Percentiles rank a stretch among this genome's conserved stretches.
These are phyloP conservation scores for Gaeumannomyces sp. DNA, from an alignment of 2,329 filamentous ascomycete genomes.

Conservation along the genomic window DNA sequence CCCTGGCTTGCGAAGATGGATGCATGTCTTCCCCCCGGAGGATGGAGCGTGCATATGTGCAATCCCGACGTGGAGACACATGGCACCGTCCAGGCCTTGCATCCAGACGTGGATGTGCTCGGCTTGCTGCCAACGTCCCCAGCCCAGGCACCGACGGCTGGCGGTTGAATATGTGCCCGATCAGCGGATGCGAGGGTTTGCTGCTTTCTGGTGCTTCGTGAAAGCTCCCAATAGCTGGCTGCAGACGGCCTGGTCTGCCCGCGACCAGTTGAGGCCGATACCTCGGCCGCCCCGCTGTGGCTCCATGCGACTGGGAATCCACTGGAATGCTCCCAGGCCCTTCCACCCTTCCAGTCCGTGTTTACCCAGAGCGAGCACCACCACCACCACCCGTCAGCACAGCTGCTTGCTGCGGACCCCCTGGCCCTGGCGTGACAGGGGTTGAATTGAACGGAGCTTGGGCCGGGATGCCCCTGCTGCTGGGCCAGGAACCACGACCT, in stretches of 20 bases:
- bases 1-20: background rate
- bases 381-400: too few relatives aligned
- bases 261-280: too few relatives aligned
- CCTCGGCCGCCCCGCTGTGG: too few relatives aligned
- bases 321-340: background rate
- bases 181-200: too few relatives aligned
- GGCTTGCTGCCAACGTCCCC: background rate
- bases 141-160: too few relatives aligned
- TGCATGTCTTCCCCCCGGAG: background rate
- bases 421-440: too few relatives aligned
- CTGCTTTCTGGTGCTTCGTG: too few relatives aligned
- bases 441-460: background rate
- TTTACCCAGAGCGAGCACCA: background rate
- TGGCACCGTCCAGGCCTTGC: conserved; percentile 7
- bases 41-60: background rate
- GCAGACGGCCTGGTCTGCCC: too few relatives aligned
- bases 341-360: background rate
- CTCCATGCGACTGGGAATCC: background rate
- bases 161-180: too few relatives aligned
- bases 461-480: background rate
- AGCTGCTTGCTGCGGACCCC: too few relatives aligned
- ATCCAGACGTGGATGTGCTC: background rate
- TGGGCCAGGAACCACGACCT: background rate
- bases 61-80: conserved; percentile 3
- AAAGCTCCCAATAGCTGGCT: too few relatives aligned